Base-by-base conservation (phyloP, 2,329 filamentous ascomycete species). In the Ophiosphaerella herpotricha region DNA sequence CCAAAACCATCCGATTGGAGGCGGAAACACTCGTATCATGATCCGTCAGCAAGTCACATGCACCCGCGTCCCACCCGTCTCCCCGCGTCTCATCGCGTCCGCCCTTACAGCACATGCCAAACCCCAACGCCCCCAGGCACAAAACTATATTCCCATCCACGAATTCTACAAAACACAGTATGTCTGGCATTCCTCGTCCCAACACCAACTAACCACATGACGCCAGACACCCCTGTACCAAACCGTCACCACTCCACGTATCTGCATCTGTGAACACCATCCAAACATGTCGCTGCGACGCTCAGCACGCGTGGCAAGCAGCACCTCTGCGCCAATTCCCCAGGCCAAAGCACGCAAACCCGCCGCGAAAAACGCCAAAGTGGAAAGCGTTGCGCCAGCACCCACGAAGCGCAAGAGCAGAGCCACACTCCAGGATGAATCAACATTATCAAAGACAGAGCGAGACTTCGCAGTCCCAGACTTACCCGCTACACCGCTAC, bases 271-370 rank as follows among this genome's bases (percentile, higher is more conserved):
- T 9, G 24, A 35, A 16, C 50, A 13, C 26, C 42, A 8, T 23
- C 26, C 54, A 54, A 68, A 18, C 41, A 83, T 84, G 81, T 77
- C 80, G 34, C 68, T 82, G 9, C 70, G 82, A 55, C 78, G 81
- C 46, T 84, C 81, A 39, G 70, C 78, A 36, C 77, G 81, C 38
- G 72, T 81, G 29, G 73, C 71, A 41, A 66, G 70, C 12, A 65
- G 61, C 39, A 62, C 53, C 43, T 45, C 45, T 11, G 46, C 61
- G 43, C 62, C 41, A 35, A 52, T 33, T 14, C 50, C 67, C 38
- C 60, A 63, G 45, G 29, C 53, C 9, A 61, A 58, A 37, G 14
- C 29, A 11, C 16, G 37, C 4, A 55, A 54, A 31, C 51, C 43
- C 7, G 26, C 47, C 29, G 24, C 52, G 35, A 58, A 61, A 31